These are phyloP conservation scores for Botrytis hyacinthi DNA, from an alignment of 2,329 filamentous ascomycete genomes.

Conservation along the genomic window DNA sequence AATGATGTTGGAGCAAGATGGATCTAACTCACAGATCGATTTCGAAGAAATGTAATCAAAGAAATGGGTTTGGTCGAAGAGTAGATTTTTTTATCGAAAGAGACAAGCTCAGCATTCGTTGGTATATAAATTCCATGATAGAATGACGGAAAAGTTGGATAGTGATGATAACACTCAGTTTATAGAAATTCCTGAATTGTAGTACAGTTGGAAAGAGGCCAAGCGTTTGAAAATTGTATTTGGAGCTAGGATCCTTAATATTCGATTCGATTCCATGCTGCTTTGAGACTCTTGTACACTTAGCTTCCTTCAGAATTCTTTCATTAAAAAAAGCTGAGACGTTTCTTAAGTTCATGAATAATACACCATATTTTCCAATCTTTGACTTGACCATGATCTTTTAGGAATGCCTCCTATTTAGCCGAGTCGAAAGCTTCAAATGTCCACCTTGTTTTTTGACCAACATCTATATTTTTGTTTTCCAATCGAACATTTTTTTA, in stretches of 20 bases:
- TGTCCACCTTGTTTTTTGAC: background rate
- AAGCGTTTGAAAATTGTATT: background rate
- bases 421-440: background rate
- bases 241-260: background rate
- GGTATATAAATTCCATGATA: background rate
- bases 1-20: background rate
- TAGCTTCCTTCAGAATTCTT: too few relatives aligned
- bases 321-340: too few relatives aligned
- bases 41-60: background rate
- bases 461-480: background rate
- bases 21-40: background rate
- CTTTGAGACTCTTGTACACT: background rate
- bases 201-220: background rate
- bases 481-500: too few relatives aligned
- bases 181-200: too few relatives aligned
- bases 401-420: constrained; percentile 8
- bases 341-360: accelerated
- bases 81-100: background rate
- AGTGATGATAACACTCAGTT: background rate
- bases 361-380: background rate
- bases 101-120: too few relatives aligned
- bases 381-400: background rate
- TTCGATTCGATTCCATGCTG: background rate
- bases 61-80: background rate
- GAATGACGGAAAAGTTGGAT: background rate